These are phyloP conservation scores for Sporothrix variecibatus DNA, from an alignment of 2,329 filamentous ascomycete genomes.

Conservation along the genomic window DNA sequence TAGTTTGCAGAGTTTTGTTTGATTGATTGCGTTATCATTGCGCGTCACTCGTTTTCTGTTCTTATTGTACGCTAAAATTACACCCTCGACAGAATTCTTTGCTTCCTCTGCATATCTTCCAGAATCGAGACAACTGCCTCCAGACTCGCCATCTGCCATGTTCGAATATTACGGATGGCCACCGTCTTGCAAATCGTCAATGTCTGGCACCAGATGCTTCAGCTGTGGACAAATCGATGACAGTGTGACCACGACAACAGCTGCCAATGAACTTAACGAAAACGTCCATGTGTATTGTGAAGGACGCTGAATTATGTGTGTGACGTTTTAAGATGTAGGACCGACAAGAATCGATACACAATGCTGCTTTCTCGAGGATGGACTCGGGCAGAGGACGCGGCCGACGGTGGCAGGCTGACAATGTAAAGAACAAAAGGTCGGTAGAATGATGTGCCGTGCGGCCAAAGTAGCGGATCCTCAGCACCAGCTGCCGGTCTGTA, in stretches of 20 bases:
- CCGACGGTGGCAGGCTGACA: conserved; percentile 30
- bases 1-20: too few relatives aligned
- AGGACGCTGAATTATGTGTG: conserved; percentile 35
- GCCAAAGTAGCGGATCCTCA: conserved; percentile 41
- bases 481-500: conserved; percentile 34
- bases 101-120: conserved; percentile 37
- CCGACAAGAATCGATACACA: conserved; percentile 40
- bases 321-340: conserved; percentile 37
- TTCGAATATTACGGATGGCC: conserved; percentile 36
- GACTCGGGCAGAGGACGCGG: conserved; percentile 27
- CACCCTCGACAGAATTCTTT: conserved; percentile 28
- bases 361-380: conserved; percentile 36
- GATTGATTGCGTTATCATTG: neutral
- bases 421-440: conserved; percentile 39
- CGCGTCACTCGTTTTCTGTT: neutral
- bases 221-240: conserved; percentile 32
- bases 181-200: conserved; percentile 37
- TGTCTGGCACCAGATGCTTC: conserved; percentile 37
- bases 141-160: conserved; percentile 36
- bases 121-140: conserved; percentile 36
- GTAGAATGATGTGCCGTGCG: conserved; percentile 40
- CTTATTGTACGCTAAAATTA: neutral
- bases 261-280: conserved; percentile 39
- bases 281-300: conserved; percentile 42
- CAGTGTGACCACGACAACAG: conserved; percentile 39